Percentiles rank a stretch among this genome's conserved stretches.
Evolutionary conservation across 257 asterid species (phyloP).

Genomic region (Przewalskia tangutica): DNA sequence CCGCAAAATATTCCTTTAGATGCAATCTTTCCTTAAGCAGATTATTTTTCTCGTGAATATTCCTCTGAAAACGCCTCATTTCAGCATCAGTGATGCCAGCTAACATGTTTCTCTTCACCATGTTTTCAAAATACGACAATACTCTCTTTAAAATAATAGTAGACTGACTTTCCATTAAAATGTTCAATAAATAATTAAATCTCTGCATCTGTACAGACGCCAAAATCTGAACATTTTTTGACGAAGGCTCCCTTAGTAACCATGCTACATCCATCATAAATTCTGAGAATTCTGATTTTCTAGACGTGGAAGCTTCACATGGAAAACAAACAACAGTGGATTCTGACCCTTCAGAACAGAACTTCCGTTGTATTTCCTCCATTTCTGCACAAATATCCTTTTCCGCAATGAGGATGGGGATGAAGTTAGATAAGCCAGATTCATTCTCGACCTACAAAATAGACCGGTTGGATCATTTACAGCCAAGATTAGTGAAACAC

Average conservation of each 20-base stretch:
- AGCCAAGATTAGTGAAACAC: not conserved
- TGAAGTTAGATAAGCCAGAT: constrained; percentile 88
- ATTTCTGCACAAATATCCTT: too few species aligned
- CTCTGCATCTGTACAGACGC: constrained; percentile 43
- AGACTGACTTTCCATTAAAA: constrained; percentile 47
- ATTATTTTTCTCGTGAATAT: constrained; percentile 34
- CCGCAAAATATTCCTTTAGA: constrained; percentile 12
- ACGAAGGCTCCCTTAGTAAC: constrained; percentile 50
- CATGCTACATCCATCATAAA: constrained; percentile 73
- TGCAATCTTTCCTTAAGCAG: constrained; percentile 20
- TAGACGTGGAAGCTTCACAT: not conserved
- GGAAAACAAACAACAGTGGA: constrained; percentile 10
- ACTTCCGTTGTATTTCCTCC: constrained; percentile 35
- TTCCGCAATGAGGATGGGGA: constrained; percentile 30
- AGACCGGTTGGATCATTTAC: not conserved
- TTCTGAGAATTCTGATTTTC: constrained; percentile 37
- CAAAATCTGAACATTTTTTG: constrained; percentile 20
- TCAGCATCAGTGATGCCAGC: constrained; percentile 34
- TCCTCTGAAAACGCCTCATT: constrained; percentile 26
- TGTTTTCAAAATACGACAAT: constrained; percentile 23
- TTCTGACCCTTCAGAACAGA: constrained; percentile 21
- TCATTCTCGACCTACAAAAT: constrained; percentile 81
- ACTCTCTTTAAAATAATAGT: constrained; percentile 45
- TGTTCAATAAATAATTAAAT: constrained; percentile 36
- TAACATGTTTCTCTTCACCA: not conserved